Evolutionary conservation across 2,329 filamentous ascomycete genomes (phyloP), one percentile per base, ranked within the genome.

Genomic region (Pyricularia sp.): DNA sequence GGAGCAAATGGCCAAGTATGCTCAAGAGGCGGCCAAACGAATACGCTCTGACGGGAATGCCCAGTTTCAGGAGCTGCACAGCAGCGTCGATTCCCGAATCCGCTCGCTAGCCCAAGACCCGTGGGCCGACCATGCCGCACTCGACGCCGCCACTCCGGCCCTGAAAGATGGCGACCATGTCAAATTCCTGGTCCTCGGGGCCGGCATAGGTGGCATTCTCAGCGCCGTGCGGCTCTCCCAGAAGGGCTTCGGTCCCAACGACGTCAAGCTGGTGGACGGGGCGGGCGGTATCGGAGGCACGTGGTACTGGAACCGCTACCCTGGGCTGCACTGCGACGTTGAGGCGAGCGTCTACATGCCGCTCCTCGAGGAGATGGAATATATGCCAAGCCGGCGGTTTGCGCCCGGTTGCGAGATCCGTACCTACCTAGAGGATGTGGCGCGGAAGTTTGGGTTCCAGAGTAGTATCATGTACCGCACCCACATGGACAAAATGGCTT

Each of bases 331-430:
- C 12, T 64, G 59, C 59, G 59, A 90, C 72, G 77, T 87, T 3
- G 87, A 90, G 75, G 80, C 81, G 67, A 88, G 85, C 72, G 79
- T 82, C n/a, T 90, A 89, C 72, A 76, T 89, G 76, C 86, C 86
- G 42, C 17, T 55, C 42, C 42, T 55, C 20, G 42, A 55, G 20
- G 42, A 55, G 42, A 55, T 55, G 42, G 42, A 55, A 17, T 55
- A 55, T 20, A 55, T 55, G 17, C 42, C 42, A 9, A 55, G 42
- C 42, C 42, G 42, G 20, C 42, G 42, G 42, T 55, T 55, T 20
- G 42, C 42, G 17, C 42, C 42, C 20, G 42, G 42, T 55, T 55
- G 42, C 6, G 80, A 81, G 70, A 77, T 88, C 23, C 79, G 81
- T 0, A 74, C 78, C 50, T 80, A 88, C 72, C 78, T 81, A 2